These are phyloP conservation scores for Rhodomyrtus psidioides DNA, from an alignment of 441 rosid genomes.

Conservation along the genomic window DNA sequence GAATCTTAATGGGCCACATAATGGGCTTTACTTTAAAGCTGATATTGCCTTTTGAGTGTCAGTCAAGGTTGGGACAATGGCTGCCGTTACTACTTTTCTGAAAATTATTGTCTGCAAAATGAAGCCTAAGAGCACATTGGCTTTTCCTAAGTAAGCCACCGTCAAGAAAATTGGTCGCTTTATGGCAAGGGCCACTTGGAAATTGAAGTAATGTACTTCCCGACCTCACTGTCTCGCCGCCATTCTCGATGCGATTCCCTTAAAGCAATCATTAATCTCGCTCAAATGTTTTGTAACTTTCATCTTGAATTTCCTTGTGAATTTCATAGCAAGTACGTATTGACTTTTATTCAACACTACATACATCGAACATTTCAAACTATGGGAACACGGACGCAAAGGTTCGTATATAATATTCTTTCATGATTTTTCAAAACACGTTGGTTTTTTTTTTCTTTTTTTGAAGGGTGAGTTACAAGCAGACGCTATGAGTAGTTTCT, in stretches of 20 bases:
- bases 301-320: no score
- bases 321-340: no score
- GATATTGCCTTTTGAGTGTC: not conserved
- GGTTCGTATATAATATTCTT: not conserved
- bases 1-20: not conserved
- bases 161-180: not conserved
- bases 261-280: no score
- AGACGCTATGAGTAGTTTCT: not conserved
- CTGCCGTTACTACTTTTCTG: not conserved
- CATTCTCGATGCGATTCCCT: not conserved
- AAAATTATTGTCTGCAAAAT: no score
- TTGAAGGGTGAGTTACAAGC: not conserved
- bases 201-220: not conserved
- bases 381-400: no score
- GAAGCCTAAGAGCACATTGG: no score
- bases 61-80: not conserved
- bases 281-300: no score
- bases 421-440: not conserved
- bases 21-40: not conserved
- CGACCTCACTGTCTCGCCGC: not conserved
- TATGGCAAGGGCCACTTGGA: not conserved
- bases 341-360: not conserved
- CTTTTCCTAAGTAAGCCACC: no score
- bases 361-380: not conserved
- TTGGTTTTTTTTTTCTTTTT: not conserved